These are phyloP conservation scores for Hirsutella rhossiliensis DNA, from an alignment of 2,329 filamentous ascomycete species.

Conservation along the genomic window DNA sequence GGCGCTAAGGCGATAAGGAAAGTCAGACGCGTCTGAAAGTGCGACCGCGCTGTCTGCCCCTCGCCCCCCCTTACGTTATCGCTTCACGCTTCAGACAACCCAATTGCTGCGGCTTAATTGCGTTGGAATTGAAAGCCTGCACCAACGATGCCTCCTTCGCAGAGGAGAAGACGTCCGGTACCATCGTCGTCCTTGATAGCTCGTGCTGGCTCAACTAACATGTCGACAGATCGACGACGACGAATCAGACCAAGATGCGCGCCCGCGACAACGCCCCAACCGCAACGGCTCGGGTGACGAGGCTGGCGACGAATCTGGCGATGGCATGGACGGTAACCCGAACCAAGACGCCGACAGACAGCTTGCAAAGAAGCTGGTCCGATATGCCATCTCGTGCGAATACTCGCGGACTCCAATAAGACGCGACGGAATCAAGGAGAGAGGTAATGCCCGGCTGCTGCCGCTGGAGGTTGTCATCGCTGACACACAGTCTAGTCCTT, in stretches of 20 bases:
- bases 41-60: too few relatives aligned
- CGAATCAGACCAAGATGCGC: slow-evolving; percentile 19
- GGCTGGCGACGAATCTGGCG: slow-evolving; percentile 22
- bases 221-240: slow-evolving; percentile 14
- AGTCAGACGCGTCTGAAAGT: too few relatives aligned
- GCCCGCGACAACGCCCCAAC: slow-evolving; percentile 18
- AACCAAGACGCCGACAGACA: slow-evolving; percentile 31
- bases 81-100: too few relatives aligned
- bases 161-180: slow-evolving; percentile 21
- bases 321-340: slow-evolving; percentile 20
- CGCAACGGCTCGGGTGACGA: slow-evolving; percentile 17
- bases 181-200: not conserved
- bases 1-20: slow-evolving; percentile 7
- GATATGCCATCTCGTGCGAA: slow-evolving; percentile 55
- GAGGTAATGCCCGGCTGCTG: slow-evolving; percentile 28
- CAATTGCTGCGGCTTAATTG: too few relatives aligned
- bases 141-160: slow-evolving; percentile 17
- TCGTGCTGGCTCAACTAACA: not conserved
- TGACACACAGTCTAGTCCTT: slow-evolving; percentile 44
- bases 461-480: not conserved
- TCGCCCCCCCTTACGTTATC: too few relatives aligned
- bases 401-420: slow-evolving; percentile 48
- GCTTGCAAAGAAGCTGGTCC: slow-evolving; percentile 54
- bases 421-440: slow-evolving; percentile 50
- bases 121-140: too few relatives aligned